Conservation (phyloP, 805 yeast species). For the Metschnikowia kofuensis region DNA sequence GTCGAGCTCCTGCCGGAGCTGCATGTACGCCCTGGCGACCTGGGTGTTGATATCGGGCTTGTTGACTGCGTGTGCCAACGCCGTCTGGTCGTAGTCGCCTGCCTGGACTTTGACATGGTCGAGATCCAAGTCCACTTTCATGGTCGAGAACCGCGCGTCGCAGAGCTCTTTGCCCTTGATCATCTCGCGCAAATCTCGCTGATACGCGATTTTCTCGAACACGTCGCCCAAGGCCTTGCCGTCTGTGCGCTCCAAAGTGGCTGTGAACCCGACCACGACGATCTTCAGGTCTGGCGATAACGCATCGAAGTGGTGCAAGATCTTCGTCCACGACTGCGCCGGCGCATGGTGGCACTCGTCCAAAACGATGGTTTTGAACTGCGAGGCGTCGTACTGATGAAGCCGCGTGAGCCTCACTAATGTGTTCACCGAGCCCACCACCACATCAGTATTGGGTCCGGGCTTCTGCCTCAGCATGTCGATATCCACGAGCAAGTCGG, state of each 20-base stretch:
- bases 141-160: slow-evolving; percentile 62
- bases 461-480: slow-evolving; percentile 65
- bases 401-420: slow-evolving; percentile 48
- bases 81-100: slow-evolving; percentile 54
- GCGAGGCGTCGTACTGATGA: slow-evolving; percentile 49
- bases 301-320: slow-evolving; percentile 60
- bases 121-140: slow-evolving; percentile 48
- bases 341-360: slow-evolving; percentile 95
- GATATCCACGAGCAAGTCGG: slow-evolving; percentile 51
- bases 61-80: slow-evolving; percentile 55
- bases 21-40: slow-evolving; percentile 51
- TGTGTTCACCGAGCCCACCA: slow-evolving; percentile 77
- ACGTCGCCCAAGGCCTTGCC: slow-evolving; percentile 52
- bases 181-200: slow-evolving; percentile 63
- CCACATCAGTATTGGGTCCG: slow-evolving; percentile 51
- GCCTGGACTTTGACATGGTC: slow-evolving; percentile 24
- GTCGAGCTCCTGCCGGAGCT: slow-evolving; percentile 28
- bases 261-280: slow-evolving; percentile 80
- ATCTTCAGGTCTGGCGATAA: slow-evolving; percentile 38
- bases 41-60: slow-evolving; percentile 51
- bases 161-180: slow-evolving; percentile 66
- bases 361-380: slow-evolving; percentile 70
- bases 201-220: slow-evolving; percentile 73
- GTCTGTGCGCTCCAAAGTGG: slow-evolving; percentile 82
- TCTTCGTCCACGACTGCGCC: slow-evolving; percentile 59